Base-by-base conservation (phyloP, 2,329 filamentous ascomycete species). In the Epichloe sp. region DNA sequence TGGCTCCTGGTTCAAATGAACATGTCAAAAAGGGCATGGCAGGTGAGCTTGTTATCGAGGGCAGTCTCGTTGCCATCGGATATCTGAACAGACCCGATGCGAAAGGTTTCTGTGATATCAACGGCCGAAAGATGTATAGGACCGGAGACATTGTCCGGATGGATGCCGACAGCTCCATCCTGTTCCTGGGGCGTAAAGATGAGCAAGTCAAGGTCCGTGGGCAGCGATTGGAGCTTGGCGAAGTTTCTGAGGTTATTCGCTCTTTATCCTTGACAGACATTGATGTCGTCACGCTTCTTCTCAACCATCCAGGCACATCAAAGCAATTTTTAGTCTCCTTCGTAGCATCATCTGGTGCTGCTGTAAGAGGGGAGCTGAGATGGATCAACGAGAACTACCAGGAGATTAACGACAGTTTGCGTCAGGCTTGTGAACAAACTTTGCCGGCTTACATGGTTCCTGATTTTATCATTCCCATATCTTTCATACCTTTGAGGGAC, bases 21-120 rank as follows among this genome's bases (percentile, higher is more conserved):
- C 49, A 15, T 5, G 47, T 40, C n/a, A 44, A 52, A 38, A 53
- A 52, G 10, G 58, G 59, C 8, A 57, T 59, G 52, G 49, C 64
- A 6, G 71, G 71, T 8, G 72, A 75, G 56, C 59, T 75, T 14
- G 71, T 67, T 44, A 70, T 75, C 45, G 68, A 69, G 41, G 72
- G 72, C 11, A 60, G 65, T 10, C 71, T 74, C 55, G 59, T 75
- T 4, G 71, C 71, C 17, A 60, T 68, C 40, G 71, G 67, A 12
- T 75, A 75, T 50, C 59, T 70, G 50, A 61, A 66, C 40, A 67
- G 65, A 35, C 58, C 59, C 6, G 52, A 52, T 3, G 53, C 47
- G 2, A 52, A 51, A 38, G 48, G 53, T 15, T 58, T 56, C 44
- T 37, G 42, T 11, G 15, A 26, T n/a, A 55, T 40, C 11, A 48